Conservation (phyloP, 2,329 filamentous ascomycete genomes). For the Fonsecaea nubica region DNA sequence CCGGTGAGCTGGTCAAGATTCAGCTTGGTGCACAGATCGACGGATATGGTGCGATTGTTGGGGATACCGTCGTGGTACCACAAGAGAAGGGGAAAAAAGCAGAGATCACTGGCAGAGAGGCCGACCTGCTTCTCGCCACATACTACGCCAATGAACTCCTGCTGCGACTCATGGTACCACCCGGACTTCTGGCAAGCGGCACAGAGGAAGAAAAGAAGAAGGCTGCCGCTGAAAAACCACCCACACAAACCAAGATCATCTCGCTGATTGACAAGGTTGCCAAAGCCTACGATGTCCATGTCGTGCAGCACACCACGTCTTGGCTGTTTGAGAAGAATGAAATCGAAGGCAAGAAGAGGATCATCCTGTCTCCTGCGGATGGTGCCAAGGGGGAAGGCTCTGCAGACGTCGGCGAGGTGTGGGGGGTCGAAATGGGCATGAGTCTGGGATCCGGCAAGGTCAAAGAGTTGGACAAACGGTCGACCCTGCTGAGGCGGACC, state of each 20-base stretch:
- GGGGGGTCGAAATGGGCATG: conserved; percentile 96
- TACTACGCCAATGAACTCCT: conserved; percentile 96
- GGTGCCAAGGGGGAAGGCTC: conserved; percentile 88
- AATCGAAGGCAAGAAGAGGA: conserved; percentile 98
- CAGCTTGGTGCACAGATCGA: conserved; percentile 99
- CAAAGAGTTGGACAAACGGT: conserved; percentile 84
- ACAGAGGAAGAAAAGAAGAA: conserved; percentile 96
- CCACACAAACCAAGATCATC: conserved; percentile 85
- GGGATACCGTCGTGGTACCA: conserved; percentile 83
- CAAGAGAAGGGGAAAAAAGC: conserved; percentile 66
- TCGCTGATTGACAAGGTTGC: conserved; percentile 87
- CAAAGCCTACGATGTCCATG: conserved; percentile 86
- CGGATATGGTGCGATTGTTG: conserved; percentile 94
- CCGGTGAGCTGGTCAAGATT: conserved; percentile 91
- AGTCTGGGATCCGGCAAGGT: conserved; percentile 92
- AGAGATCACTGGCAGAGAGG: conserved; percentile 74
- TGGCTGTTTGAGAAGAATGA: conserved; percentile 97
- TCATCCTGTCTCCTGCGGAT: conserved; percentile 81
- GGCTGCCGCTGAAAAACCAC: conserved; percentile 79
- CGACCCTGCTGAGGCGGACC: conserved; percentile 92
- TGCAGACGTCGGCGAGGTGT: conserved; percentile 89
- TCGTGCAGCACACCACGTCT: conserved; percentile 97
- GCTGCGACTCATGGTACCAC: conserved; percentile 85
- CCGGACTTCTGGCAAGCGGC: conserved; percentile 80
- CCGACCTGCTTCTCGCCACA: conserved; percentile 87